phyloP scores from a whole-genome alignment of 768 basidiomycete genomes.

The Rhodotorula paludigena region DNA sequence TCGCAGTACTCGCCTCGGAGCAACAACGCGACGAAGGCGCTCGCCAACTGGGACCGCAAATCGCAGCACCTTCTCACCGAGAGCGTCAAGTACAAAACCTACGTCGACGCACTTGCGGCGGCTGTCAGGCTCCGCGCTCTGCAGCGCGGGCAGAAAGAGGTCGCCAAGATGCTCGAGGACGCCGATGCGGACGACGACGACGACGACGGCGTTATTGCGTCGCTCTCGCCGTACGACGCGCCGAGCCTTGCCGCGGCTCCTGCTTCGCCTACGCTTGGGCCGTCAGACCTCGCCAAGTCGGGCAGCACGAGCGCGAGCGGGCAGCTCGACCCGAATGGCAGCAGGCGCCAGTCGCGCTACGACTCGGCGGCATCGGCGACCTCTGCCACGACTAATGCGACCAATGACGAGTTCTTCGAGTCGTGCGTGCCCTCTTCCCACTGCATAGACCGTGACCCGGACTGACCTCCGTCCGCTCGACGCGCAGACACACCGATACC shows the following conservation, averaged over 20 bases:
- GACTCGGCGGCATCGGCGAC: too few relatives aligned
- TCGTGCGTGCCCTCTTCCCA: constrained; percentile 2
- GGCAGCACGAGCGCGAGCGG: too few relatives aligned
- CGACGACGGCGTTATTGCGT: constrained; percentile 4
- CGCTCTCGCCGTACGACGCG: constrained; percentile 15
- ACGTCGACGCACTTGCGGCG: constrained; percentile 78
- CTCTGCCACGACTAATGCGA: not conserved
- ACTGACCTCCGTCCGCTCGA: too few relatives aligned
- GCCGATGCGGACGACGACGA: constrained; percentile 25
- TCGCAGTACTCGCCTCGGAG: constrained; percentile 74
- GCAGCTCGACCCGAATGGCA: too few relatives aligned
- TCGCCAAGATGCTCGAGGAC: constrained; percentile 56
- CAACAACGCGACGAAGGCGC: constrained; percentile 66
- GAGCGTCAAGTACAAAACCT: constrained; percentile 91
- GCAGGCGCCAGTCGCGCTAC: too few relatives aligned
- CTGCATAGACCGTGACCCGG: too few relatives aligned
- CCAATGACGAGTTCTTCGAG: constrained; percentile 18
- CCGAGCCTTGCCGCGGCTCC: too few relatives aligned
- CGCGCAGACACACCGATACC: too few relatives aligned
- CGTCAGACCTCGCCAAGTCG: not conserved
- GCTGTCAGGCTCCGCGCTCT: constrained; percentile 81
- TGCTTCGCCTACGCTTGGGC: too few relatives aligned
- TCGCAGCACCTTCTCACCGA: constrained; percentile 83
- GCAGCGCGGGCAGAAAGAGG: constrained; percentile 80
- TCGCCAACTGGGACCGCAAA: constrained; percentile 83